Conservation (phyloP, 345 rosid genomes). For the Camelina neglecta region DNA sequence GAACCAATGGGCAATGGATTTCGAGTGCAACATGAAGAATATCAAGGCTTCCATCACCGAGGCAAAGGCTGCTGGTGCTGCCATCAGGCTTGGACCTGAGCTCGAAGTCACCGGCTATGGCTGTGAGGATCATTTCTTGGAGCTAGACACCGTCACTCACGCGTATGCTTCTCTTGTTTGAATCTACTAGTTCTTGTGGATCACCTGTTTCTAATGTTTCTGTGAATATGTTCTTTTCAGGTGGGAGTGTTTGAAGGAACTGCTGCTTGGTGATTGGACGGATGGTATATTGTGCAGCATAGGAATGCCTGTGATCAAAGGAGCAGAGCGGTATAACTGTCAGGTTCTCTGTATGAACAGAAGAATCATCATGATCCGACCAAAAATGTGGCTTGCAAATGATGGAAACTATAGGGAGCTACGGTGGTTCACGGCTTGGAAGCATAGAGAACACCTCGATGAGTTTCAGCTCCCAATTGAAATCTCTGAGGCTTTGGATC, state of each 20-base stretch:
- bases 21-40: constrained; percentile 73
- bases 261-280: constrained; percentile 80
- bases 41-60: constrained; percentile 70
- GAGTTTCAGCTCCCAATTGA: constrained; percentile 82
- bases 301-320: constrained; percentile 91
- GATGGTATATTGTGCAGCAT: constrained; percentile 89
- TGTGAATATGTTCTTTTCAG: constrained; percentile 46
- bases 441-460: constrained; percentile 65
- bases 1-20: constrained; percentile 99
- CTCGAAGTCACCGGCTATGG: constrained; percentile 97
- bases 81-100: constrained; percentile 93
- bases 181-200: neutral
- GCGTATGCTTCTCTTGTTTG: constrained; percentile 51
- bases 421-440: constrained; percentile 93
- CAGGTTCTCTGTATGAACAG: constrained; percentile 83
- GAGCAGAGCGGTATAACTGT: constrained; percentile 94
- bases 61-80: constrained; percentile 81
- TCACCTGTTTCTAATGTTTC: neutral
- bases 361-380: constrained; percentile 87
- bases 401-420: constrained; percentile 91
- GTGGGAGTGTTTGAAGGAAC: constrained; percentile 94
- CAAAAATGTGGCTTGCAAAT: constrained; percentile 94
- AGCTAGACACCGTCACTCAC: constrained; percentile 84
- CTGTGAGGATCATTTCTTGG: constrained; percentile 98
- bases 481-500: constrained; percentile 71